Evolutionary conservation across 2,329 filamentous ascomycete species (phyloP).

Genomic region (Aspergillus uvarum): DNA sequence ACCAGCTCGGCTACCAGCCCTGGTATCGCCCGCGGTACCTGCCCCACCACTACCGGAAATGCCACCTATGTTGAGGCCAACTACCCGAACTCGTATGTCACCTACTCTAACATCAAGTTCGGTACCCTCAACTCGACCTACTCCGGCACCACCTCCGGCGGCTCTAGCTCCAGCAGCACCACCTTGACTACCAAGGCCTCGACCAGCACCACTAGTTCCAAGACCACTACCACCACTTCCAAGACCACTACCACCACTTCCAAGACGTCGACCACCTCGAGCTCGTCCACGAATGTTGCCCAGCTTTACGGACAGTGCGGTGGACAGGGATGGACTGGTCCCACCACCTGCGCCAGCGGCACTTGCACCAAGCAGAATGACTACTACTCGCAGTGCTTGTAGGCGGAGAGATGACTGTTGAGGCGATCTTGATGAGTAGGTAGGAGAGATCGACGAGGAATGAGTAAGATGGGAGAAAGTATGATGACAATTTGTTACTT

Average conservation of each 20-base stretch:
- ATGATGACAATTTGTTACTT: background rate
- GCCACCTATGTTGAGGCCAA: constrained; percentile 52
- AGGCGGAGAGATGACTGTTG: constrained; percentile 3
- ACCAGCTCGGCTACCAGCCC: constrained; percentile 41
- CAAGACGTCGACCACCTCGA: constrained; percentile 9
- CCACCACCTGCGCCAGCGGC: constrained; percentile 34
- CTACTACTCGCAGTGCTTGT: constrained; percentile 43
- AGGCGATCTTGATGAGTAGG: background rate
- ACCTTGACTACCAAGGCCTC: constrained; percentile 6
- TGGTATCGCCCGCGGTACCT: constrained; percentile 57
- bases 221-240: constrained; percentile 6
- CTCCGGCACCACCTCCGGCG: constrained; percentile 9
- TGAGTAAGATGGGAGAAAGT: background rate
- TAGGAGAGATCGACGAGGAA: background rate
- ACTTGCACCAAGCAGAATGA: constrained; percentile 35
- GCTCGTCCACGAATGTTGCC: constrained; percentile 18
- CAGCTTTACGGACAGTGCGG: constrained; percentile 35
- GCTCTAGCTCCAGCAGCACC: constrained; percentile 1
- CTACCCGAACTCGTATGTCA: constrained; percentile 51
- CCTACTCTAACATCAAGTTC: constrained; percentile 61
- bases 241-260: constrained; percentile 3
- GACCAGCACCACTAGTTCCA: constrained; percentile 13
- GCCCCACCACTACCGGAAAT: constrained; percentile 53
- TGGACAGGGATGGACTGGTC: constrained; percentile 34
- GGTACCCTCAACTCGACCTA: constrained; percentile 39